Percentiles rank a stretch among this genome's conserved stretches.
Conservation (phyloP, 305 asterid genomes). For the Nicotiana rustica region DNA sequence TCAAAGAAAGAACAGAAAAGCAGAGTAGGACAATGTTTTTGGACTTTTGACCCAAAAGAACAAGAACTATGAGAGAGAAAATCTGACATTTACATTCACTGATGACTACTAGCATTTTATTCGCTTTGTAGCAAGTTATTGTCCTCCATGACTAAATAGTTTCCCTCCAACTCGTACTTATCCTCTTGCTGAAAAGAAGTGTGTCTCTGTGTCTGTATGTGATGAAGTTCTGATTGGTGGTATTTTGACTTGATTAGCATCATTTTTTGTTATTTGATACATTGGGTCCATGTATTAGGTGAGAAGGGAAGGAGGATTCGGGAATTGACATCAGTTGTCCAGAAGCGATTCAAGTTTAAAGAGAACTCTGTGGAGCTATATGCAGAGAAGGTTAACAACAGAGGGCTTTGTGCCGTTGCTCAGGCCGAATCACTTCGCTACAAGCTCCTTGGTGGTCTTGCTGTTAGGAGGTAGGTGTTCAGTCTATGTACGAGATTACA, state of each 20-base stretch:
- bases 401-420: background rate
- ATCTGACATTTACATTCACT: background rate
- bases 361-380: too few species aligned
- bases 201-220: background rate
- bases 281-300: background rate
- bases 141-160: background rate
- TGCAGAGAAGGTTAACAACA: background rate
- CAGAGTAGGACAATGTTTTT: background rate
- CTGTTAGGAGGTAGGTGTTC: background rate
- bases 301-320: too few species aligned
- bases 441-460: too few species aligned
- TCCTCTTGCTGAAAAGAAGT: background rate
- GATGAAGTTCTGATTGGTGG: background rate
- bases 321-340: too few species aligned
- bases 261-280: background rate
- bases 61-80: background rate
- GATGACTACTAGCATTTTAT: background rate
- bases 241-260: background rate
- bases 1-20: background rate
- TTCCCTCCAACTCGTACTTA: background rate
- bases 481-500: background rate
- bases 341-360: too few species aligned
- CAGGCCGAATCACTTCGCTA: too few species aligned
- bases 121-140: background rate
- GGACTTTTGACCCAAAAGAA: background rate